phyloP scores from a whole-genome alignment of 768 basidiomycete species.

The Calvatia gigantea region DNA sequence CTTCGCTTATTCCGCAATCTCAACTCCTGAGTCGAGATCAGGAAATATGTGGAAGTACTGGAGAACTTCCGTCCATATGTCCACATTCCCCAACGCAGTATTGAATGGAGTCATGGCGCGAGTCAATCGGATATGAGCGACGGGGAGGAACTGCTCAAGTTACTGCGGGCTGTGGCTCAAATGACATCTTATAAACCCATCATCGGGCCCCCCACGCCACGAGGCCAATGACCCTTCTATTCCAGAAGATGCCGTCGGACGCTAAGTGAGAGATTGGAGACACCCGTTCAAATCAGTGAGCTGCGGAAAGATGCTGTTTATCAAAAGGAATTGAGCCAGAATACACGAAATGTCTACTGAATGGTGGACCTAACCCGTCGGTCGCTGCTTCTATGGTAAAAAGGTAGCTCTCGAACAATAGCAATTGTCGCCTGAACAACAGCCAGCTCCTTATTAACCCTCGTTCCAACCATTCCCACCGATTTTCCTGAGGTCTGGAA shows the following conservation, averaged over 20 bases:
- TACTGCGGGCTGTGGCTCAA: too few species aligned
- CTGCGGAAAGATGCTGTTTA: too few species aligned
- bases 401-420: not conserved
- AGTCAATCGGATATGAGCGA: not conserved
- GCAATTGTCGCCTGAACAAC: not conserved
- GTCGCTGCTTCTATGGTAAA: too few species aligned
- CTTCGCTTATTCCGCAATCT: constrained; percentile 1
- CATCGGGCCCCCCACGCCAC: too few species aligned
- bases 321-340: too few species aligned
- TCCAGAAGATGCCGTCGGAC: too few species aligned
- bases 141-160: not conserved
- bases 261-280: too few species aligned
- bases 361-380: too few species aligned
- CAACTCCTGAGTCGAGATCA: not conserved
- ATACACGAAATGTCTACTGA: too few species aligned
- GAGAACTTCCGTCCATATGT: constrained; percentile 3
- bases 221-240: too few species aligned
- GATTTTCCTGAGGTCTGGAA: not conserved
- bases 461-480: not conserved
- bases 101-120: constrained; percentile 8
- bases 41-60: constrained; percentile 1
- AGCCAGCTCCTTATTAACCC: not conserved
- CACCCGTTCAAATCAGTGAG: too few species aligned
- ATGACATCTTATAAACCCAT: not conserved
- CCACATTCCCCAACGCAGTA: not conserved